Percentiles rank a stretch among this genome's conserved stretches.
phyloP scores from a whole-genome alignment of 2,329 filamentous ascomycete species.

The Alternaria triticimaculans region DNA sequence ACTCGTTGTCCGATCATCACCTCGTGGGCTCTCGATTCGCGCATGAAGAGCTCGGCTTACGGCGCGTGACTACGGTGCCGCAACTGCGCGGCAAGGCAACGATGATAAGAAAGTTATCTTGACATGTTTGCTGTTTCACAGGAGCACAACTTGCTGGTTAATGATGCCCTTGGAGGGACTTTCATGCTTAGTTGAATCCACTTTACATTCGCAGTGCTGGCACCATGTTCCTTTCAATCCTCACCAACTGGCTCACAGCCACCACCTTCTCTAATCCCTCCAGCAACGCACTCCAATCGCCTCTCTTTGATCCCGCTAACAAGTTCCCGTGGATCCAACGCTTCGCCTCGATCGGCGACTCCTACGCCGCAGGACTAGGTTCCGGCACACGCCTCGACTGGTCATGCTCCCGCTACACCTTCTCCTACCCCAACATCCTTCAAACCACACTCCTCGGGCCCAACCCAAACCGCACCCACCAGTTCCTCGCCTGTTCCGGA shows the following conservation, averaged over 20 bases:
- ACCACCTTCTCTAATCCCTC: neutral
- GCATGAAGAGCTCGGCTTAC: conserved; percentile 10
- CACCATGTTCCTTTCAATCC: conserved; percentile 2
- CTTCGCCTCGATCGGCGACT: conserved; percentile 41
- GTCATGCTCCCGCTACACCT: conserved; percentile 36
- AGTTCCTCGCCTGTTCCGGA: conserved; percentile 42
- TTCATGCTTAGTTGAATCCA: neutral
- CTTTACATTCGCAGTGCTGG: neutral
- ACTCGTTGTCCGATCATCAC: conserved; percentile 1
- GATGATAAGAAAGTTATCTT: neutral
- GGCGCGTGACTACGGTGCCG: conserved; percentile 18
- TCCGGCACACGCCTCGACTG: conserved; percentile 35
- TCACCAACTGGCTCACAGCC: conserved; percentile 4
- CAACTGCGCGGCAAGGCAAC: conserved; percentile 10
- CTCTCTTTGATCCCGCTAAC: neutral
- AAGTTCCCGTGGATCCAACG: conserved; percentile 30
- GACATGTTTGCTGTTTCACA: neutral
- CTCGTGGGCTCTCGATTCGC: conserved; percentile 24
- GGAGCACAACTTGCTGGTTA: no score
- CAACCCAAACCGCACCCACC: conserved; percentile 23
- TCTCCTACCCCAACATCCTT: conserved; percentile 37
- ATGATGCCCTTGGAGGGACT: neutral
- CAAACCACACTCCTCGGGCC: conserved; percentile 21
- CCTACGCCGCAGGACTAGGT: conserved; percentile 40
- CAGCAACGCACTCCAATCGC: neutral